Percentiles rank a stretch among this genome's conserved stretches.
phyloP scores from a whole-genome alignment of 345 rosid species.

The Firmiana major region DNA sequence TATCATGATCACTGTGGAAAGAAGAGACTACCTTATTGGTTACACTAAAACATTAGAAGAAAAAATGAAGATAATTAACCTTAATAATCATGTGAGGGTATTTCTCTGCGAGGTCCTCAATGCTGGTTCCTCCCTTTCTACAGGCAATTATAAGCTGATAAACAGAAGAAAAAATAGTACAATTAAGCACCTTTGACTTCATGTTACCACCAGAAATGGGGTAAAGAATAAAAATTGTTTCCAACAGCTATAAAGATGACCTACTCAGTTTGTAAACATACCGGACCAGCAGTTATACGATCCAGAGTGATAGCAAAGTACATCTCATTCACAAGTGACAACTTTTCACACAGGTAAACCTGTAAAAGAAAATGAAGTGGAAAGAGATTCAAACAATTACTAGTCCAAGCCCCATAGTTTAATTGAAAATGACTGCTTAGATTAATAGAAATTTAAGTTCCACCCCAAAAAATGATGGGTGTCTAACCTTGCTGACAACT shows the following conservation, averaged over 20 bases:
- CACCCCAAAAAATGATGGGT: background rate
- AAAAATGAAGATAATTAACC: slow-evolving; percentile 41
- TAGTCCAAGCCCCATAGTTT: background rate
- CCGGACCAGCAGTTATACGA: slow-evolving; percentile 95
- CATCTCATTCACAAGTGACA: slow-evolving; percentile 96
- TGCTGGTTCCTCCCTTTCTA: slow-evolving; percentile 97
- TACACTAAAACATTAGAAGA: slow-evolving; percentile 11
- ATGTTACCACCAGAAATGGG: background rate
- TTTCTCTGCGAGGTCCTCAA: slow-evolving; percentile 98
- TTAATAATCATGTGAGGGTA: slow-evolving; percentile 94
- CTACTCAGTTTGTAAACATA: slow-evolving; percentile 33
- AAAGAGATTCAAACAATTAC: background rate
- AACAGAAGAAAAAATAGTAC: background rate
- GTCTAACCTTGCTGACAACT: slow-evolving; percentile 89
- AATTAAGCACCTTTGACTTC: slow-evolving; percentile 1
- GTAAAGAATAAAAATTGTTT: background rate
- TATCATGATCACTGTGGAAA: slow-evolving; percentile 8
- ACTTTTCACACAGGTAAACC: slow-evolving; percentile 92
- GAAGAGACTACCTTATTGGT: background rate
- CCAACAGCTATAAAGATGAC: background rate
- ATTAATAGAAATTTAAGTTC: background rate
- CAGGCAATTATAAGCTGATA: slow-evolving; percentile 92
- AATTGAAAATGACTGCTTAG: background rate
- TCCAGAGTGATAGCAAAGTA: slow-evolving; percentile 96
- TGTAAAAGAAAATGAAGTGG: slow-evolving; percentile 29